Conservation (phyloP, 2,329 filamentous ascomycete species). For the Clonostachys rosea region DNA sequence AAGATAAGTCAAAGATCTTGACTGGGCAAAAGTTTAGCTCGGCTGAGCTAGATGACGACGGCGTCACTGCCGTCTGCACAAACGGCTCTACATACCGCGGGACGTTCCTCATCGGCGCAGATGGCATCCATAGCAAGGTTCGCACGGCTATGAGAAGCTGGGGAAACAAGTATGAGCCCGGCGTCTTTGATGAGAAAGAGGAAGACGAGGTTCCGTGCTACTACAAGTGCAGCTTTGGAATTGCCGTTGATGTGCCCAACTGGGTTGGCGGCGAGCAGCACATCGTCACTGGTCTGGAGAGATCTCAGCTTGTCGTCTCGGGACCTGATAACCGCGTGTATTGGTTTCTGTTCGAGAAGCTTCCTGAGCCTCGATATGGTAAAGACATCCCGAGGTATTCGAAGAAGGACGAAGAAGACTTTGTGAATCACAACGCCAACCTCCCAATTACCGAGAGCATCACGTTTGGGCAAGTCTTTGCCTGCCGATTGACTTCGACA, state of each 20-base stretch:
- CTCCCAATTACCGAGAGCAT: neutral
- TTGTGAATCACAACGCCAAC: neutral
- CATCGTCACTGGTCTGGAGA: neutral
- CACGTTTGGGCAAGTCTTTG: slow-evolving; percentile 19
- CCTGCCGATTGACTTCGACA: slow-evolving; percentile 14
- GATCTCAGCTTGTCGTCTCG: slow-evolving; percentile 14
- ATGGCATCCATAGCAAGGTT: slow-evolving; percentile 28
- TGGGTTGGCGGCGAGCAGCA: slow-evolving; percentile 2
- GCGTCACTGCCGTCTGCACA: neutral
- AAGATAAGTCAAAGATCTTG: neutral
- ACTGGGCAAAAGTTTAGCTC: neutral
- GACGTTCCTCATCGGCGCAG: slow-evolving; percentile 25
- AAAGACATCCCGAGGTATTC: slow-evolving; percentile 9
- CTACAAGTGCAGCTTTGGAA: slow-evolving; percentile 27
- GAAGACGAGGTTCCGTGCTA: slow-evolving; percentile 5
- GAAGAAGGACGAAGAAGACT: slow-evolving; percentile 12
- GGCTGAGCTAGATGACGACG: neutral
- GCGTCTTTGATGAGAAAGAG: slow-evolving; percentile 10
- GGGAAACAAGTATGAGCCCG: slow-evolving; percentile 10
- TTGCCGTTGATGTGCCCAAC: slow-evolving; percentile 12
- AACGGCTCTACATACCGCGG: slow-evolving; percentile 17
- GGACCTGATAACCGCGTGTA: slow-evolving; percentile 19
- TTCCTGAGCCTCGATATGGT: slow-evolving; percentile 16
- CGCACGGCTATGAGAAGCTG: slow-evolving; percentile 15
- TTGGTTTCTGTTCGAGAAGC: slow-evolving; percentile 25